These are phyloP conservation scores for Phytopythium sindhum DNA, from an alignment of 352 stramenopile species.

Conservation along the genomic window DNA sequence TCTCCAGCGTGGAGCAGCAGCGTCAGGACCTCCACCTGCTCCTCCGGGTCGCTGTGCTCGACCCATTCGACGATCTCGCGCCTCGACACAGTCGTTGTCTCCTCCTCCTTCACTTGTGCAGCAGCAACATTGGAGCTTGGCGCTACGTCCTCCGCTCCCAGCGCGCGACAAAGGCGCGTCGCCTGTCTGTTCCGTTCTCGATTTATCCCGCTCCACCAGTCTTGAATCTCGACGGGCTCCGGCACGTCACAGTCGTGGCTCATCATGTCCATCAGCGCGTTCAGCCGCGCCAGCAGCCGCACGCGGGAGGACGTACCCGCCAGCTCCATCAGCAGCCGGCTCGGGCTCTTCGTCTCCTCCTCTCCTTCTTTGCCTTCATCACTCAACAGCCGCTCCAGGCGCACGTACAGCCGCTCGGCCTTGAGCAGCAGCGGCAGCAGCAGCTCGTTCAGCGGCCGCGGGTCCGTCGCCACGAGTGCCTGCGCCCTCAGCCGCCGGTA, in stretches of 20 bases:
- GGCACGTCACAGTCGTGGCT: background rate
- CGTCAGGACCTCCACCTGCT: background rate
- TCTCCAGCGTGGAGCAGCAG: background rate
- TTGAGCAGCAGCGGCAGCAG: constrained; percentile 3
- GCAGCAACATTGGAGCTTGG: background rate
- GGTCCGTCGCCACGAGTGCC: background rate
- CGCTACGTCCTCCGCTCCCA: background rate
- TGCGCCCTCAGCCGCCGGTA: background rate
- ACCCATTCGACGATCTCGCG: background rate
- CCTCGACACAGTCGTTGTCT: background rate
- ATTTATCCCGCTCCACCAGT: background rate
- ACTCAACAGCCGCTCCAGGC: background rate
- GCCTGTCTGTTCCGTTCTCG: background rate
- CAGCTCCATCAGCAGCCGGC: background rate
- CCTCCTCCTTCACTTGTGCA: background rate
- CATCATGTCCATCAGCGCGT: background rate
- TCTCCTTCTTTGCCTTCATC: background rate
- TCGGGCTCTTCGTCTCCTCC: background rate
- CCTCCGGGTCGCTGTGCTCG: background rate
- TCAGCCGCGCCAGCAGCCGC: background rate
- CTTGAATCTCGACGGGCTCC: background rate
- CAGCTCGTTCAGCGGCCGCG: background rate
- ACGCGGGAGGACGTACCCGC: background rate
- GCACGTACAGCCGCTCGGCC: background rate
- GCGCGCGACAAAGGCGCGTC: background rate